phyloP scores from a whole-genome alignment of 2,329 filamentous ascomycete species.

The Colletotrichum lini region DNA sequence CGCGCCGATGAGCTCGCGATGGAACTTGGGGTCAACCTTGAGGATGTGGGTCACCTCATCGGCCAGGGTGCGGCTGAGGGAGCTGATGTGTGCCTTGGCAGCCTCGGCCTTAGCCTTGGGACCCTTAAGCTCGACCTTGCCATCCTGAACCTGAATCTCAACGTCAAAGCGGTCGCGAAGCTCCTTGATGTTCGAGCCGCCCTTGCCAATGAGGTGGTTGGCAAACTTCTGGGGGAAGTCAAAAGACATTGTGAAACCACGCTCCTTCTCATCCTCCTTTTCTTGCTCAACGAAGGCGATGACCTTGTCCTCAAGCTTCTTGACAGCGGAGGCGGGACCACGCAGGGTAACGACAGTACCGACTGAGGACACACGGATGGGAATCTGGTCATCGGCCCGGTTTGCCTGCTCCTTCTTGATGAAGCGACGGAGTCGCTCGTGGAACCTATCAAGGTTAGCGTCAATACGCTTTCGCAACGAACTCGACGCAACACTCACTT shows the following conservation, averaged over 20 bases:
- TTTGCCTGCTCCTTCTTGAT: constrained; percentile 76
- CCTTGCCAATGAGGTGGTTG: constrained; percentile 83
- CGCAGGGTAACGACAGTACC: constrained; percentile 79
- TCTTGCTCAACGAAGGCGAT: constrained; percentile 87
- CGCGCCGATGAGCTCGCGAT: constrained; percentile 92
- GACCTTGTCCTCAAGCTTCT: constrained; percentile 80
- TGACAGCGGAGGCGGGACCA: constrained; percentile 81
- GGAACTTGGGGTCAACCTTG: constrained; percentile 94
- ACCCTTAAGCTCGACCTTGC: constrained; percentile 95
- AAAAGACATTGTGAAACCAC: constrained; percentile 87
- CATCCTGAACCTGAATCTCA: constrained; percentile 90
- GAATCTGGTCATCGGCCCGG: constrained; percentile 70
- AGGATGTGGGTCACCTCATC: constrained; percentile 91
- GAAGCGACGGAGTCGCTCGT: constrained; percentile 74
- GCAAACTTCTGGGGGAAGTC: constrained; percentile 96
- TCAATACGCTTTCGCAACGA: neutral
- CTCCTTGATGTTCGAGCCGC: constrained; percentile 76
- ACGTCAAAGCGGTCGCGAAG: constrained; percentile 78
- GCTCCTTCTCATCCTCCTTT: constrained; percentile 93
- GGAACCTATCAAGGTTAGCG: constrained; percentile 62
- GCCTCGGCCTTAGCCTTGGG: constrained; percentile 94
- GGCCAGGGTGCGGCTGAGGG: constrained; percentile 85
- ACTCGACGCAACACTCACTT: constrained; percentile 58
- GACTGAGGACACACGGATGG: constrained; percentile 70
- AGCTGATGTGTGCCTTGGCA: constrained; percentile 85